A percentile compares a stretch with the other conserved stretches of the same genome.
These are phyloP conservation scores for Yamadazyma songkhlaensis DNA, from an alignment of 1,139 yeast species.

Conservation along the genomic window DNA sequence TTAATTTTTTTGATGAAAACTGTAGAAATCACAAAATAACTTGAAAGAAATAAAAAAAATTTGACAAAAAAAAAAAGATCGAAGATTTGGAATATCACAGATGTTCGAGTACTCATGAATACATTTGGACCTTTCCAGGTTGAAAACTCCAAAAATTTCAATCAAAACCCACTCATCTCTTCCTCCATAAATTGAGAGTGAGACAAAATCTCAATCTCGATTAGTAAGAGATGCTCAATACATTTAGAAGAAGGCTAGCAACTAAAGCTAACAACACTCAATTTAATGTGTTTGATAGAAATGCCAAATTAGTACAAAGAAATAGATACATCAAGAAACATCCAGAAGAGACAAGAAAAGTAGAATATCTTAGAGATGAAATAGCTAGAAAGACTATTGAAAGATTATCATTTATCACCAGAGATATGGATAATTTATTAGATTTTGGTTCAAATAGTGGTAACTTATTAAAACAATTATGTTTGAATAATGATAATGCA, in stretches of 20 bases:
- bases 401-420: conserved; percentile 68
- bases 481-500: conserved; percentile 25
- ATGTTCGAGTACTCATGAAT: too few species aligned
- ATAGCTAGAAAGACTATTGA: conserved; percentile 73
- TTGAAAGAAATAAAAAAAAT: too few species aligned
- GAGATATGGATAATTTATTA: conserved; percentile 57
- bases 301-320: conserved; percentile 58
- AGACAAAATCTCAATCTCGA: too few species aligned
- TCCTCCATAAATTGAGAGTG: background rate
- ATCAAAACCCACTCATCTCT: too few species aligned
- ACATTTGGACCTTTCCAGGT: too few species aligned
- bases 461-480: conserved; percentile 41
- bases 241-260: conserved; percentile 10
- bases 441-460: conserved; percentile 81
- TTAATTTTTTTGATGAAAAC: too few species aligned
- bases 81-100: too few species aligned
- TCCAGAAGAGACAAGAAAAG: conserved; percentile 49
- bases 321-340: conserved; percentile 47
- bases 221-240: background rate
- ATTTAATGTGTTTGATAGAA: conserved; percentile 65
- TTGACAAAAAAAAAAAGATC: too few species aligned
- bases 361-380: conserved; percentile 76
- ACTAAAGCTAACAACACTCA: conserved; percentile 22
- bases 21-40: too few species aligned
- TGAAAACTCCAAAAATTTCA: too few species aligned